Evolutionary conservation across 352 stramenopile genomes (phyloP).

Genomic region (Elongisporangium anandrum): DNA sequence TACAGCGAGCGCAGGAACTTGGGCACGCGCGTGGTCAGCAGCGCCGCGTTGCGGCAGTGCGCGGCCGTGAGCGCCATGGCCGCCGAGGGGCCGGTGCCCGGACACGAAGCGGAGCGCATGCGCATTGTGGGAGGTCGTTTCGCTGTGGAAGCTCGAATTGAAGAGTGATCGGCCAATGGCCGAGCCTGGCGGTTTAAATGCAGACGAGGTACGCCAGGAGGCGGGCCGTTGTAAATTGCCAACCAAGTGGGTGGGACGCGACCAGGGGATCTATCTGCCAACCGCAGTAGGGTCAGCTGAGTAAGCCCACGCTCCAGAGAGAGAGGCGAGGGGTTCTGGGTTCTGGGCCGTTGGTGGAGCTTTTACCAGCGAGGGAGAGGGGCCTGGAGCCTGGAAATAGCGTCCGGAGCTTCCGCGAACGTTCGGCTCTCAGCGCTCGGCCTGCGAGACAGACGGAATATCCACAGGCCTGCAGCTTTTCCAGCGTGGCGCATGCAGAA

Average conservation of each 20-base stretch:
- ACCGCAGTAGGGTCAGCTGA: background rate
- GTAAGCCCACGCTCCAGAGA: background rate
- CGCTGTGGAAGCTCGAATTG: background rate
- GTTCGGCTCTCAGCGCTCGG: background rate
- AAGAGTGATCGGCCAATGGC: background rate
- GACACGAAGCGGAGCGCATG: background rate
- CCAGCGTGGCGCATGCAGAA: background rate
- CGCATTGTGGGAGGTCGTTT: background rate
- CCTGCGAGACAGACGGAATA: background rate
- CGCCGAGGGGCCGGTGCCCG: slow-evolving; percentile 1
- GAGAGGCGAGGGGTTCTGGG: background rate
- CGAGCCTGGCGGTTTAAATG: background rate
- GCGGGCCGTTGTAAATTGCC: background rate
- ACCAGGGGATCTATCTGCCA: background rate
- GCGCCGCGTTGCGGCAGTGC: slow-evolving; percentile 1
- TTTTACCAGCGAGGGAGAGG: background rate
- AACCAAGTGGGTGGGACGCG: background rate
- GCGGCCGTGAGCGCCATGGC: slow-evolving; percentile 1
- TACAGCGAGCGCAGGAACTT: slow-evolving; percentile 82
- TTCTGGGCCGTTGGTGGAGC: background rate
- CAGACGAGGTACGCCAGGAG: background rate
- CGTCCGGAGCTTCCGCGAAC: background rate
- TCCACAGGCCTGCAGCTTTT: background rate
- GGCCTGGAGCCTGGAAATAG: too few species aligned
- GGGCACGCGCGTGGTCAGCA: slow-evolving; percentile 39